Base-by-base conservation (phyloP, 116 monocot species). In the Iris pallida region DNA sequence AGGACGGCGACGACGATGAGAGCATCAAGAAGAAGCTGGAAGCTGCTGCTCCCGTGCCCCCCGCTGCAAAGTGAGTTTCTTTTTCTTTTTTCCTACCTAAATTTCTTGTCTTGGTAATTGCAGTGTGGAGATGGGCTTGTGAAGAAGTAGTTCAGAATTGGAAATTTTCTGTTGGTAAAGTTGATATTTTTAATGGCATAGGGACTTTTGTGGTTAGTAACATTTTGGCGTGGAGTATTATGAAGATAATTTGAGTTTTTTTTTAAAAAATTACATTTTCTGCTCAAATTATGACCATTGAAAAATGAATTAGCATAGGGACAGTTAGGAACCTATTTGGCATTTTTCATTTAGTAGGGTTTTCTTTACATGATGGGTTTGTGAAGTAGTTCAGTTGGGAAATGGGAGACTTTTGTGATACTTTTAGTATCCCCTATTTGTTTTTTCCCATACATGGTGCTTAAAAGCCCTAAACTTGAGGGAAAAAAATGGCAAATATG, bases 51-150 rank as follows among this genome's bases (percentile, higher is more conserved):
- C 63, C 41, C 0, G 70, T 58, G 13, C 46, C 71, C 4, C 81
- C 81, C 14, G 52, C 68, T 63, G 68, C 84, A 5, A 84, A 84
- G 84, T 84, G 66, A 73, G 84, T 57, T 46, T 20, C 30, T 57
- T 65, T 72, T 65, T 40, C 44, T 7, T 49, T 44, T 5, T 19
- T 44, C 17, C 16, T 54, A 54, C 15, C 42, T 63, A 40, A 8
- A 61, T 9, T 44, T 45, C 51, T 53, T 72, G 9, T 67, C 6
- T 55, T 0, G 41, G 61, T 61, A 18, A 2, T 47, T 61, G n/a
- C 1, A 2, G 42, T 43, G 42, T 61, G 4, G 5, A 42, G 13
- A 30, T 12, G 60, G 60, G 60, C 11, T 51, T 51, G 49, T 51
- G 7, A 9, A 13, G 7, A 2, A 51, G 7, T 7, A 13, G 49